Evolutionary conservation across 495 filamentous ascomycete genomes (phyloP), one percentile per base, ranked within the genome.

Genomic region (Penicillium canescens): DNA sequence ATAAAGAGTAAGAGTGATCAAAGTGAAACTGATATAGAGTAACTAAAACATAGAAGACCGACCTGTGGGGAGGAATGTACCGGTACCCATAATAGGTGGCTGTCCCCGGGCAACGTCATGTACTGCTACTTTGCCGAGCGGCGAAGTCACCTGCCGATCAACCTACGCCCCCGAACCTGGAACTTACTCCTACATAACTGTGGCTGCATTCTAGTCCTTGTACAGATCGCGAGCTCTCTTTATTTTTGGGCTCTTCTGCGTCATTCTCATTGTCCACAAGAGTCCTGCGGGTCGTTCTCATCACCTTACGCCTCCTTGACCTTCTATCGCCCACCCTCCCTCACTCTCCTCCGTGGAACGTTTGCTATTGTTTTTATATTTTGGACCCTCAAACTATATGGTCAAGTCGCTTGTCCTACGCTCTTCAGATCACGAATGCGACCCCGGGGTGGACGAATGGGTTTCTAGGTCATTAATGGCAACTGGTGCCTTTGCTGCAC

Each of bases 381-480:
- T 31, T 46, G 18, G 38, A 10, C 28, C 28, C 28, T 42, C 39
- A 33, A 13, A 11, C n/a, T 62, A 46, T 52, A 54, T 58, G 45
- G 14, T 47, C 42, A 21, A 26, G 14, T 40, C 44, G 12, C 18
- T 38, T 26, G 31, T 45, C 9, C 28, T 38, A 31, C 42, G 39
- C 38, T 51, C 42, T 38, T 41, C 26, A 50, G 63, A 60, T 65
- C 61, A 69, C 65, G 68, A 65, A 70, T 73, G 73, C 67, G 63
- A 74, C 62, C 56, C 60, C 55, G 46, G 48, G 40, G 53, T 46
- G 74, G 65, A 71, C 74, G 73, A 68, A 75, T 75, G 75, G 65
- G 61, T 69, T 64, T 72, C 65, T 73, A 68, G 56, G 63, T 65
- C 67, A 70, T 65, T 50, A 28, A 76, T 74, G 73, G 70, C 70